Evolutionary conservation across 176 grass and related monocot species (phyloP).

Genomic region (Thalia dealbata): DNA sequence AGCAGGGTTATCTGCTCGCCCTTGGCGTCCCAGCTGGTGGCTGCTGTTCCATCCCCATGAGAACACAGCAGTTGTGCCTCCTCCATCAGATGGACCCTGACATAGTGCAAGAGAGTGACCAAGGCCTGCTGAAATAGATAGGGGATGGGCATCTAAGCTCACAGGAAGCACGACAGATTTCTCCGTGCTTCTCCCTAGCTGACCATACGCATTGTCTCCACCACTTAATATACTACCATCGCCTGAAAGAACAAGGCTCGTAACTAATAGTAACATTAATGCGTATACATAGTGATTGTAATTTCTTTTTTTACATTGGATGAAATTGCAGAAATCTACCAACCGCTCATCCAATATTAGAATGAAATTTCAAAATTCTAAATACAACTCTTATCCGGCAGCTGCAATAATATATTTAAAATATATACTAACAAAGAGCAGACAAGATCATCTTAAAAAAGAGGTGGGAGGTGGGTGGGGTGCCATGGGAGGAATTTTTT

Average conservation of each 20-base stretch:
- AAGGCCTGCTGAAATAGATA: constrained; percentile 68
- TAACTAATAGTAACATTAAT: neutral
- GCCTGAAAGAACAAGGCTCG: constrained; percentile 20
- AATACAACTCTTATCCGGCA: neutral
- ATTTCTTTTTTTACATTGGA: neutral
- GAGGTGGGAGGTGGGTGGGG: neutral
- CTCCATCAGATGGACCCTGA: constrained; percentile 24
- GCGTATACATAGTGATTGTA: neutral
- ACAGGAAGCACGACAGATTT: constrained; percentile 45
- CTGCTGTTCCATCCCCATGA: constrained; percentile 93
- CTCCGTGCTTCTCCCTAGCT: constrained; percentile 49
- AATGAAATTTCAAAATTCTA: neutral
- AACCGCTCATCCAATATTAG: neutral
- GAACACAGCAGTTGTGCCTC: constrained; percentile 23
- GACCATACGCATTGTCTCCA: constrained; percentile 72
- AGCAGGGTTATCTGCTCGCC: constrained; percentile 39
- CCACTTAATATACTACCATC: constrained; percentile 51
- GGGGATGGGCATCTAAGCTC: constrained; percentile 17
- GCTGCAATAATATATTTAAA: neutral
- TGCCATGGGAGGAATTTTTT: neutral
- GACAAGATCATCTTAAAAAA: constrained; percentile 15
- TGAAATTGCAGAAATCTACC: neutral
- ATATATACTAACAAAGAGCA: neutral
- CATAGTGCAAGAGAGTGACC: constrained; percentile 72
- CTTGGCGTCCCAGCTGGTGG: constrained; percentile 61